phyloP scores from a whole-genome alignment of 257 asterid species.

The Nicotiana noctiflora region DNA sequence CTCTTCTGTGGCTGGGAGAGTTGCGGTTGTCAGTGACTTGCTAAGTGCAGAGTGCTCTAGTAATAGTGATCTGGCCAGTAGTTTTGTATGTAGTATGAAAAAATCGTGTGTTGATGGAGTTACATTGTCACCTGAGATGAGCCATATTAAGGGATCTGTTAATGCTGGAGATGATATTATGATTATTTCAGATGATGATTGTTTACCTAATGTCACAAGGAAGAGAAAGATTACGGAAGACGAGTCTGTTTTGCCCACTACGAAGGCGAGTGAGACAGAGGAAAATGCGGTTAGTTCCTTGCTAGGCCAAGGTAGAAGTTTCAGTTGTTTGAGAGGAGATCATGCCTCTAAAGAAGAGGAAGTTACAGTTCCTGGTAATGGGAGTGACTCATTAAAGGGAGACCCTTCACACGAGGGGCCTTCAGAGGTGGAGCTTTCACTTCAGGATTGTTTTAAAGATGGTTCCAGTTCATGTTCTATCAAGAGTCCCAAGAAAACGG shows the following conservation, averaged over 20 bases:
- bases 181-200: constrained; percentile 9
- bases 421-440: constrained; percentile 20
- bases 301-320: constrained; percentile 18
- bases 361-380: constrained; percentile 20
- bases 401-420: constrained; percentile 17
- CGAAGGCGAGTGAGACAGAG: constrained; percentile 9
- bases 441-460: constrained; percentile 19
- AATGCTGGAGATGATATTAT: constrained; percentile 11
- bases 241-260: constrained; percentile 23
- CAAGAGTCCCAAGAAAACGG: constrained; percentile 32
- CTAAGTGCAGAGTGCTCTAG: constrained; percentile 19
- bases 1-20: constrained; percentile 18
- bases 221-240: constrained; percentile 41
- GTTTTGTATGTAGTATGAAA: constrained; percentile 12
- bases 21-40: constrained; percentile 14
- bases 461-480: constrained; percentile 21
- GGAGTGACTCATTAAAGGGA: constrained; percentile 21
- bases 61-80: constrained; percentile 16
- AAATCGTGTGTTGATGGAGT: constrained; percentile 15
- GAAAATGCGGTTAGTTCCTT: constrained; percentile 12
- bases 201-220: constrained; percentile 23
- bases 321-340: constrained; percentile 11
- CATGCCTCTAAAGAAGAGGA: constrained; percentile 28
- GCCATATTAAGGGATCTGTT: constrained; percentile 18
- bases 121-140: constrained; percentile 11